phyloP scores from a whole-genome alignment of 2,329 filamentous ascomycete genomes.

The Talaromyces sp. region DNA sequence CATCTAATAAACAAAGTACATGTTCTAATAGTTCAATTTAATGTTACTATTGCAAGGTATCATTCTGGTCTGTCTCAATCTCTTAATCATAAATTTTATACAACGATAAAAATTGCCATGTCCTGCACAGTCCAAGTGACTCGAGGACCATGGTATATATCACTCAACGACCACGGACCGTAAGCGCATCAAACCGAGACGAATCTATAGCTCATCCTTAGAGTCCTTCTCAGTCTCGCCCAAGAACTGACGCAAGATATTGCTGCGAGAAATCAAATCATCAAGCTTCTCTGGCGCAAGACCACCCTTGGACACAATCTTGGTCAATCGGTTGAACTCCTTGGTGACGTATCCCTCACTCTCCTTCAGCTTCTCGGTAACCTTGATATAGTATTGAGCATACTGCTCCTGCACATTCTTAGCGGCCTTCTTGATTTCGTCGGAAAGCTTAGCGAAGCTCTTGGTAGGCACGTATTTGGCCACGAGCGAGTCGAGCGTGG shows the following conservation, averaged over 20 bases:
- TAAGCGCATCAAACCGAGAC: constrained; percentile 6
- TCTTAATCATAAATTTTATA: constrained; percentile 2
- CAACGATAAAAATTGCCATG: neutral
- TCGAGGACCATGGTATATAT: constrained; percentile 21
- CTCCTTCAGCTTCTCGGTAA: constrained; percentile 77
- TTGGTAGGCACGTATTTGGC: constrained; percentile 63
- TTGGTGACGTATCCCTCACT: constrained; percentile 78
- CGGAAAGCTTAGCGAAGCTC: constrained; percentile 62
- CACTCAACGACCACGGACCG: constrained; percentile 17
- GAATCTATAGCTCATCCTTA: constrained; percentile 68
- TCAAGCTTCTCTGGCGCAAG: constrained; percentile 82
- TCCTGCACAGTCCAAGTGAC: neutral
- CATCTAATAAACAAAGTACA: neutral
- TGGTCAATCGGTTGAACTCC: constrained; percentile 76
- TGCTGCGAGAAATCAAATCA: constrained; percentile 79
- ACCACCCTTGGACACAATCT: constrained; percentile 80
- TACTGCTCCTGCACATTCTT: constrained; percentile 71
- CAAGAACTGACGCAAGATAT: constrained; percentile 78
- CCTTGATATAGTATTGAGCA: constrained; percentile 89
- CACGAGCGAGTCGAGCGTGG: constrained; percentile 71
- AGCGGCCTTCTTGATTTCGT: constrained; percentile 70
- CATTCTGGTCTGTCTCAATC: neutral
- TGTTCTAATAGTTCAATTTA: neutral
- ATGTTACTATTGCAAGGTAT: neutral
- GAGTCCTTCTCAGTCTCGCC: constrained; percentile 51